Evolutionary conservation across 371 early-diverging fungal genomes (phyloP).

Genomic region (Rhizoclosmatium hyalinum): DNA sequence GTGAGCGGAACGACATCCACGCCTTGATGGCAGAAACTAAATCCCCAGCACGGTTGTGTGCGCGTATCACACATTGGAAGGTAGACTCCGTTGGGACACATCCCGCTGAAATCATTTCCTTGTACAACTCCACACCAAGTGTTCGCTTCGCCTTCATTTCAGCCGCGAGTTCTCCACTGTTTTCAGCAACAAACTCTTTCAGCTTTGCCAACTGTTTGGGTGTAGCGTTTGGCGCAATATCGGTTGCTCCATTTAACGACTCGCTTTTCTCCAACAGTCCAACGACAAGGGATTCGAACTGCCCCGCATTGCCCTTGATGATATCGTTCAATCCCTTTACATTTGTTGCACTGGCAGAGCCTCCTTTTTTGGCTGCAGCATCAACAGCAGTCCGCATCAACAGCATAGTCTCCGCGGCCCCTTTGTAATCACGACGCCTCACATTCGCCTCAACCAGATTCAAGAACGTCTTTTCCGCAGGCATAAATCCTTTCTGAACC

Average conservation of each 20-base stretch:
- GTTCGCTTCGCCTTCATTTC: constrained; percentile 31
- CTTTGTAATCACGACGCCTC: constrained; percentile 25
- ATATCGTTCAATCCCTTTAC: background rate
- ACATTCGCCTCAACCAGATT: constrained; percentile 27
- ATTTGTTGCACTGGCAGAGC: background rate
- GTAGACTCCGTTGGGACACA: constrained; percentile 23
- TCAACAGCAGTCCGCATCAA: constrained; percentile 29
- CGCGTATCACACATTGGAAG: constrained; percentile 25
- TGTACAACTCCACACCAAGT: constrained; percentile 32
- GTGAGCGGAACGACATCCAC: constrained; percentile 29
- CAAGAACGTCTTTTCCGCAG: constrained; percentile 19
- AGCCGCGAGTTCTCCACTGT: background rate
- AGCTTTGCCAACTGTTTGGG: background rate
- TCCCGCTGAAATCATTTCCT: constrained; percentile 32
- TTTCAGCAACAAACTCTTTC: background rate
- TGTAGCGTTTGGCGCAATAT: background rate
- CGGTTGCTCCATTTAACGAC: background rate
- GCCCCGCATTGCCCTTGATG: constrained; percentile 10
- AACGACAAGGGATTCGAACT: constrained; percentile 31
- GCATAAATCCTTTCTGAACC: constrained; percentile 24
- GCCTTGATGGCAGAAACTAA: constrained; percentile 35
- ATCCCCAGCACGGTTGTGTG: constrained; percentile 21
- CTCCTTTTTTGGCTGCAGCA: background rate
- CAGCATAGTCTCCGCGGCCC: constrained; percentile 31
- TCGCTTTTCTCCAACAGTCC: constrained; percentile 10